These are phyloP conservation scores for Yarrowia osloensis DNA, from an alignment of 805 yeast genomes.

Conservation along the genomic window DNA sequence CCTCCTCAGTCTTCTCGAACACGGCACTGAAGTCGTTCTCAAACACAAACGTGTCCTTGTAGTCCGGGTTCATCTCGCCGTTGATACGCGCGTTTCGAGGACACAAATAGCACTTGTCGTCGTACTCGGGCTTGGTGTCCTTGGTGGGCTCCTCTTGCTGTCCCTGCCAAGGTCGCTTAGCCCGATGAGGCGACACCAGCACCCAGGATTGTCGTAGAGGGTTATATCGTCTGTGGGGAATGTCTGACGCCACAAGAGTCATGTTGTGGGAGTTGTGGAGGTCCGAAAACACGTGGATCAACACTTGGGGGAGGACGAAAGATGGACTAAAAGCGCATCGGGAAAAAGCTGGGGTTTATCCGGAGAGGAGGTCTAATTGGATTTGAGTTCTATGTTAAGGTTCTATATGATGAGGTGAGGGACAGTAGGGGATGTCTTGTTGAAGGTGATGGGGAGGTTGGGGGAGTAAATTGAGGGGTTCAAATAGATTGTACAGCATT, in stretches of 20 bases:
- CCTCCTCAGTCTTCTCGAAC: slow-evolving; percentile 39
- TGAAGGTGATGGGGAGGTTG: no score
- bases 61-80: slow-evolving; percentile 60
- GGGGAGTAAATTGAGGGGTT: no score
- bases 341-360: slow-evolving; percentile 26
- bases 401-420: neutral
- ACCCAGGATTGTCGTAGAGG: slow-evolving; percentile 71
- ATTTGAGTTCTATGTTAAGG: neutral
- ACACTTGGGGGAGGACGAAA: neutral
- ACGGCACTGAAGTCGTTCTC: slow-evolving; percentile 75
- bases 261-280: neutral
- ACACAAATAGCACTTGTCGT: slow-evolving; percentile 68
- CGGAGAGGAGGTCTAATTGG: slow-evolving; percentile 2
- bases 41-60: slow-evolving; percentile 59
- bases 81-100: slow-evolving; percentile 70
- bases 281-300: neutral
- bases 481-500: no score
- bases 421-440: no score
- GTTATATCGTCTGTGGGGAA: slow-evolving; percentile 69
- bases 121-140: slow-evolving; percentile 55
- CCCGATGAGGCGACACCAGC: slow-evolving; percentile 73
- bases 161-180: slow-evolving; percentile 82
- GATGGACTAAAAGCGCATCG: neutral
- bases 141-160: slow-evolving; percentile 56
- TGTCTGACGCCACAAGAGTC: slow-evolving; percentile 44